These are phyloP conservation scores for Erodium maritimum DNA, from an alignment of 345 rosid genomes.

Conservation along the genomic window DNA sequence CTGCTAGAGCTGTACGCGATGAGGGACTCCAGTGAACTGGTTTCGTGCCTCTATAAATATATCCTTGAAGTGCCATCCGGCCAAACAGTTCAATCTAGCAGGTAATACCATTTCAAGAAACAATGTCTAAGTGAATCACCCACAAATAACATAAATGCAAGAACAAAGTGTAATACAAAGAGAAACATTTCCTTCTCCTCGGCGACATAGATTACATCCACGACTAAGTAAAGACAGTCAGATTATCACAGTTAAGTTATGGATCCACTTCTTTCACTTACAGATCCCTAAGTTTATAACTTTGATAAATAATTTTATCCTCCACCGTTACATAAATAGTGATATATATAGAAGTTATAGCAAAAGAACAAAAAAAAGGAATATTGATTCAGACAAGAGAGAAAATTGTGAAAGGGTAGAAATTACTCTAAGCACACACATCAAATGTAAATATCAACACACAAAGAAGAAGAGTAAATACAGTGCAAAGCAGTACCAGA, in stretches of 20 bases:
- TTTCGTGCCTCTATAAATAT: conserved; percentile 86
- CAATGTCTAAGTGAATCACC: conserved; percentile 7
- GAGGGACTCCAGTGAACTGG: conserved; percentile 99
- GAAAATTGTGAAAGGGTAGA: neutral
- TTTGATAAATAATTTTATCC: neutral
- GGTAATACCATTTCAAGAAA: conserved; percentile 12
- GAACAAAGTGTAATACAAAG: neutral
- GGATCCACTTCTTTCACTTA: neutral
- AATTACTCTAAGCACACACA: neutral
- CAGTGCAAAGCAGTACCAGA: conserved; percentile 14
- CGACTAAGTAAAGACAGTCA: neutral
- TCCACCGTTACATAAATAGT: neutral
- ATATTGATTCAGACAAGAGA: neutral
- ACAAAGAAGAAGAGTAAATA: neutral
- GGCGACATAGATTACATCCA: neutral
- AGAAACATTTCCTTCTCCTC: neutral
- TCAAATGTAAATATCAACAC: neutral
- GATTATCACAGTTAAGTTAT: neutral
- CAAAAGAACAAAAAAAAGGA: neutral
- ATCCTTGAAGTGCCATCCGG: conserved; percentile 77
- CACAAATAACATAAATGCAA: neutral
- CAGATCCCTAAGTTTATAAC: neutral
- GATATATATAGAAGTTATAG: neutral
- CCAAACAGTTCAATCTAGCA: conserved; percentile 88
- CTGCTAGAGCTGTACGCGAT: conserved; percentile 96